phyloP scores from a whole-genome alignment of 768 basidiomycete species.

The Ramaria sp. region DNA sequence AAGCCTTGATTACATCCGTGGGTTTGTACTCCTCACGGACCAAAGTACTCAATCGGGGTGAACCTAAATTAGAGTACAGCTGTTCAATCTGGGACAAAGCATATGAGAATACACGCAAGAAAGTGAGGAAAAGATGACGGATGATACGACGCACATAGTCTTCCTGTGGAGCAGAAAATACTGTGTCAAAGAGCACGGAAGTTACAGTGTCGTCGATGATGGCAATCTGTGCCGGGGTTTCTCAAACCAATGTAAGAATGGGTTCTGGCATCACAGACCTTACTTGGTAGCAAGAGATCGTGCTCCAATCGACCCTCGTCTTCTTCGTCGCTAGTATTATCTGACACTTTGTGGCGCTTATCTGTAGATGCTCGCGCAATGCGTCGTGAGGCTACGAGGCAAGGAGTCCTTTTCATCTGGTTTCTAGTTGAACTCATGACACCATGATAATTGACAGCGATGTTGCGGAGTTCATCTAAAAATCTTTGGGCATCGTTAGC shows the following conservation, averaged over 20 bases:
- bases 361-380: slow-evolving; percentile 29
- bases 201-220: slow-evolving; percentile 82
- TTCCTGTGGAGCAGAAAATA: slow-evolving; percentile 81
- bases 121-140: background rate
- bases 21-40: slow-evolving; percentile 72
- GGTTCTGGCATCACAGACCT: slow-evolving; percentile 13
- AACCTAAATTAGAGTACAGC: slow-evolving; percentile 73
- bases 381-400: slow-evolving; percentile 68
- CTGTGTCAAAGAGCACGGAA: slow-evolving; percentile 64
- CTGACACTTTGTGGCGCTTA: slow-evolving; percentile 18
- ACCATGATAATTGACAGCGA: slow-evolving; percentile 64
- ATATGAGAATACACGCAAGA: background rate
- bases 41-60: slow-evolving; percentile 55
- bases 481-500: slow-evolving; percentile 38
- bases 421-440: slow-evolving; percentile 38
- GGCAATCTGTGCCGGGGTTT: slow-evolving; percentile 36
- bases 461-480: slow-evolving; percentile 68
- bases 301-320: slow-evolving; percentile 67
- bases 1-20: slow-evolving; percentile 37
- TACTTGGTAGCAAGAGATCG: slow-evolving; percentile 56
- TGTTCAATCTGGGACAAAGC: slow-evolving; percentile 25
- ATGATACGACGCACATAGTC: slow-evolving; percentile 48
- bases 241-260: background rate
- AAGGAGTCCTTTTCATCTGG: slow-evolving; percentile 59
- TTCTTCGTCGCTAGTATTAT: slow-evolving; percentile 41